Base-by-base conservation (phyloP, 768 basidiomycete species). In the Termitomyces sp. region DNA sequence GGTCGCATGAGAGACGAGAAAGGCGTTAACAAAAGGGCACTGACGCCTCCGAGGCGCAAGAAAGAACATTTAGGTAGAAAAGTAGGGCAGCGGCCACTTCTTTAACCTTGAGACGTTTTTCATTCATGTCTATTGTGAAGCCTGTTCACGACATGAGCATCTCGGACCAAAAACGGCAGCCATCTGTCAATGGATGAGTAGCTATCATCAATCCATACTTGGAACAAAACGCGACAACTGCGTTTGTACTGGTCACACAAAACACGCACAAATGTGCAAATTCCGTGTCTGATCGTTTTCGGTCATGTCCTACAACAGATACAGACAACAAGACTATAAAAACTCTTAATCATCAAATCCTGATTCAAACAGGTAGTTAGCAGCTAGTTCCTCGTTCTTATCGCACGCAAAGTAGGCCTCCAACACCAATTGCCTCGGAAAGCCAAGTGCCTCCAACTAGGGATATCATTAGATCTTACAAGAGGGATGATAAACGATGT, bases 321-420 rank as follows among this genome's bases (percentile, higher is more conserved):
- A 51, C 38, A 51, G 10, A 51, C 40, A 17, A 19, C 10, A 3
- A 26, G 38, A 15, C 26, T 40, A 40, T 21, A 40, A 40, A 35
- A 50, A 8, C 42, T 49, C 40, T 54, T 63, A 71, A 52, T 81
- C 85, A 1, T 84, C 85, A 64, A 84, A 86, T 30, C 76, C 75
- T 54, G 73, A 65, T 63, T 96, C 94, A 61, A 98, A 95, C 64
- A 98, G 71, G 64, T 87, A 96, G 67, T 97, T 97, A 14, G 96
- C 97, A 9, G 97, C 94, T 19, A 95, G 73, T 67, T 98, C 94
- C 73, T 98, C 97, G 67, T 98, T 94, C 80, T 91, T 94, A 70
- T 94, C 97, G 70, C 95, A 98, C 1, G 87, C 90, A 67, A 96
- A 83, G 72, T 91, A 99, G 1, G 97, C 97, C 70, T 98, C 84